These are phyloP conservation scores for Cyclaneusma minus DNA, from an alignment of 2,329 filamentous ascomycete species.

Conservation along the genomic window DNA sequence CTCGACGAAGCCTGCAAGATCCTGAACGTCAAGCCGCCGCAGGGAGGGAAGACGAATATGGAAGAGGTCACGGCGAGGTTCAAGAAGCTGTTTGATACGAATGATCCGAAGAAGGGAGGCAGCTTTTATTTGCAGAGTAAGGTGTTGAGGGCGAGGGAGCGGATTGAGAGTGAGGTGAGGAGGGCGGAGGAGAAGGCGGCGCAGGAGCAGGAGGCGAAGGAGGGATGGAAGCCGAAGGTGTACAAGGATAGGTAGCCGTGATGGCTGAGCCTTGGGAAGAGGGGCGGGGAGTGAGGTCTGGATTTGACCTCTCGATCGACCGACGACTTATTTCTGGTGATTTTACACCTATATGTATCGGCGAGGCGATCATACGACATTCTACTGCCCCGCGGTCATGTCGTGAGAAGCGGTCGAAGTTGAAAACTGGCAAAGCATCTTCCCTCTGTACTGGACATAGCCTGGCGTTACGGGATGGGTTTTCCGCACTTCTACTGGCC, in stretches of 20 bases:
- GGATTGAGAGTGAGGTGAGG: constrained; percentile 75
- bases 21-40: constrained; percentile 83
- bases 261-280: constrained; percentile 1
- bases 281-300: constrained; percentile 3
- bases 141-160: constrained; percentile 75
- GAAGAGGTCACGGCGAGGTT: constrained; percentile 74
- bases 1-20: constrained; percentile 96
- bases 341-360: constrained; percentile 1
- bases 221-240: constrained; percentile 88
- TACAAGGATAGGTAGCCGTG: constrained; percentile 61
- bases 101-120: constrained; percentile 88
- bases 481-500: constrained; percentile 7
- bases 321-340: constrained; percentile 3
- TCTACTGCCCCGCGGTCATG: neutral
- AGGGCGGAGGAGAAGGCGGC: constrained; percentile 55
- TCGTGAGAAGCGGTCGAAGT: constrained; percentile 4
- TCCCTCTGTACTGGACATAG: constrained; percentile 19
- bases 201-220: constrained; percentile 62
- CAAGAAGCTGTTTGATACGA: constrained; percentile 86
- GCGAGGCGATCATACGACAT: constrained; percentile 3
- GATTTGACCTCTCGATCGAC: constrained; percentile 3
- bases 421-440: constrained; percentile 11
- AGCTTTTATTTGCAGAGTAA: constrained; percentile 99
- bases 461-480: constrained; percentile 17
- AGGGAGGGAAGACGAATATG: constrained; percentile 60